phyloP scores from a whole-genome alignment of 371 early-diverging fungal genomes.

The Apophysomyces ossiformis region DNA sequence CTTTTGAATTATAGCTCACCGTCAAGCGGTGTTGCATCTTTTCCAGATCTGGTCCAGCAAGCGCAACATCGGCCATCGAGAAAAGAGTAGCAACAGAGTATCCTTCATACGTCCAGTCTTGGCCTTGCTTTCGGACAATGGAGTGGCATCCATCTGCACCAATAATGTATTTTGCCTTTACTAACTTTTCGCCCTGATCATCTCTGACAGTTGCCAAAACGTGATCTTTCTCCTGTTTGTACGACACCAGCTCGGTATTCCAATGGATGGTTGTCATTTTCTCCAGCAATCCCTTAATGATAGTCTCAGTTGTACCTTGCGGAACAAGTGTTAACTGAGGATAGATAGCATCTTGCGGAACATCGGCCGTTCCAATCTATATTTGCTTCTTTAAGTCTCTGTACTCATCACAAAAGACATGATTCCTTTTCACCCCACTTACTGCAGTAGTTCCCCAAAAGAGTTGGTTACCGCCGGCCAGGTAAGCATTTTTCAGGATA shows the following conservation, averaged over 20 bases:
- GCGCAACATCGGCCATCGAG: neutral
- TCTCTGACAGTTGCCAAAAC: conserved; percentile 25
- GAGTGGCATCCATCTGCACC: conserved; percentile 54
- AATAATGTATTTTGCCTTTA: conserved; percentile 35
- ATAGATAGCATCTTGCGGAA: conserved; percentile 31
- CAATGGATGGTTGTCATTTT: conserved; percentile 28
- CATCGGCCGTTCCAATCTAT: conserved; percentile 10
- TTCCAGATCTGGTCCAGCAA: neutral
- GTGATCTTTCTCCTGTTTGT: conserved; percentile 32
- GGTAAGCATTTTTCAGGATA: conserved; percentile 25
- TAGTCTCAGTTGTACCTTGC: conserved; percentile 36
- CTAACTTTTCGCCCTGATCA: neutral
- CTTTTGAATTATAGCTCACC: neutral
- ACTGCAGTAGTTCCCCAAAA: conserved; percentile 25
- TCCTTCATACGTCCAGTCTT: conserved; percentile 45
- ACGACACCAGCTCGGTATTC: conserved; percentile 32
- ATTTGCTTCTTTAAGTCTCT: neutral
- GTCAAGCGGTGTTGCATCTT: neutral
- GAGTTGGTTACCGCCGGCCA: conserved; percentile 28
- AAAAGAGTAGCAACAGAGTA: conserved; percentile 6
- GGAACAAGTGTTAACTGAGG: conserved; percentile 34
- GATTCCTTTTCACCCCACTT: conserved; percentile 6
- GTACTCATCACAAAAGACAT: too few relatives aligned
- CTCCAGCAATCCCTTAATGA: conserved; percentile 3
- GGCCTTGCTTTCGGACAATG: conserved; percentile 30